These are phyloP conservation scores for Lentinula raphanica DNA, from an alignment of 768 basidiomycete genomes.

Conservation along the genomic window DNA sequence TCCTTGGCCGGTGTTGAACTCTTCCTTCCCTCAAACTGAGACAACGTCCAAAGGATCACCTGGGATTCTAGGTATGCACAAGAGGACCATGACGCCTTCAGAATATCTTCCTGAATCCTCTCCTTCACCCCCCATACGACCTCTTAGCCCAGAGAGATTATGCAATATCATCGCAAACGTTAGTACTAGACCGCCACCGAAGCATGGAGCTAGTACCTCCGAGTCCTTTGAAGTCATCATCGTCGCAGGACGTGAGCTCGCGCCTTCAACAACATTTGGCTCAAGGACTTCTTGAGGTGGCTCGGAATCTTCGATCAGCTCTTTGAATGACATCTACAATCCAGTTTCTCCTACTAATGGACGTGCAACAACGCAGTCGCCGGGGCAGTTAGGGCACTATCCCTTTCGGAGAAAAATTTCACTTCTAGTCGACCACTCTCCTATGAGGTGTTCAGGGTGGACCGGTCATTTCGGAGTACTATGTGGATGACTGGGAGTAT, in stretches of 20 bases:
- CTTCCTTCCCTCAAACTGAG: constrained; percentile 8
- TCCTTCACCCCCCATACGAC: constrained; percentile 32
- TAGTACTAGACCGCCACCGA: constrained; percentile 5
- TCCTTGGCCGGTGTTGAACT: constrained; percentile 51
- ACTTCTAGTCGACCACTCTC: constrained; percentile 31
- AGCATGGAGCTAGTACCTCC: constrained; percentile 4
- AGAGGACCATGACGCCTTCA: constrained; percentile 24
- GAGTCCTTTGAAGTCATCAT: neutral
- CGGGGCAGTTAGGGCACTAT: neutral
- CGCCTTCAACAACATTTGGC: constrained; percentile 6
- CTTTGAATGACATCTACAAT: constrained; percentile 20
- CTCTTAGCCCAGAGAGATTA: constrained; percentile 33
- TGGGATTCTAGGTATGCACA: constrained; percentile 21
- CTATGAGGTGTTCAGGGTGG: constrained; percentile 53
- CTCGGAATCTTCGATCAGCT: constrained; percentile 12
- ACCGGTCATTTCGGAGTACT: constrained; percentile 41
- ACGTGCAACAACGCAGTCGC: constrained; percentile 3
- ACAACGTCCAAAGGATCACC: neutral
- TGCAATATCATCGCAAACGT: constrained; percentile 1
- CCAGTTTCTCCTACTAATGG: constrained; percentile 30
- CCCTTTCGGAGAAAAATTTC: constrained; percentile 7
- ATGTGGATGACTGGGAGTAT: constrained; percentile 42
- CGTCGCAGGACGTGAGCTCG: neutral
- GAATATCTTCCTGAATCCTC: constrained; percentile 30
- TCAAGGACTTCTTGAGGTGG: constrained; percentile 29